Percentiles rank a stretch among this genome's conserved stretches.
phyloP scores from a whole-genome alignment of 768 basidiomycete genomes.

The Phlebiopsis flavidoalba region DNA sequence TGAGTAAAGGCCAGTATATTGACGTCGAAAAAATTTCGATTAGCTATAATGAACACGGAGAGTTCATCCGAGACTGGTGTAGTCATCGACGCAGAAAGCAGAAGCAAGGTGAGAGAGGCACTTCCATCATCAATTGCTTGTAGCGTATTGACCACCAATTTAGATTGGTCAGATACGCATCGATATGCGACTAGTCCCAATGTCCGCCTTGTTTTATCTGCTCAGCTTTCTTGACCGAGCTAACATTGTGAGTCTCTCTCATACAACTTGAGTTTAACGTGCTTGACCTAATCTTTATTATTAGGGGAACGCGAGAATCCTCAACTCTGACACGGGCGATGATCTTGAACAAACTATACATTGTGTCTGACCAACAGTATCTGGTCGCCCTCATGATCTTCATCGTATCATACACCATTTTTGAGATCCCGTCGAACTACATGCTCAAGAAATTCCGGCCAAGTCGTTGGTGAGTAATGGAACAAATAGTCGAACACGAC shows the following conservation, averaged over 20 bases:
- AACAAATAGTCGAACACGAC: background rate
- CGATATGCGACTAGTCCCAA: conserved; percentile 25
- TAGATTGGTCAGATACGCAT: conserved; percentile 37
- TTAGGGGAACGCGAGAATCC: conserved; percentile 19
- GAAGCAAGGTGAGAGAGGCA: background rate
- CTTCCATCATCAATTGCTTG: conserved; percentile 37
- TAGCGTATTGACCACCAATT: conserved; percentile 21
- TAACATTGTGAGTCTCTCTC: conserved; percentile 17
- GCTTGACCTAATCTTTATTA: background rate
- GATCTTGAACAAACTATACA: conserved; percentile 23
- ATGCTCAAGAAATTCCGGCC: conserved; percentile 33
- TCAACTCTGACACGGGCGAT: conserved; percentile 28
- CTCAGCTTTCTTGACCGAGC: conserved; percentile 23
- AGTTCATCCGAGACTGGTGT: background rate
- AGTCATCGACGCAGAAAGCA: background rate
- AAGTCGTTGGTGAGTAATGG: conserved; percentile 26
- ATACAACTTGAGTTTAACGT: background rate
- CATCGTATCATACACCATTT: conserved; percentile 33
- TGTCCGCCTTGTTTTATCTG: conserved; percentile 25
- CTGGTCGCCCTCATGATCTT: conserved; percentile 34
- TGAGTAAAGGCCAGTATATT: background rate
- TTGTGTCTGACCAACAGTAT: conserved; percentile 27
- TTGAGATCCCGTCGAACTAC: conserved; percentile 37
- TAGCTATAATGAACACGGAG: background rate
- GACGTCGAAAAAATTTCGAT: background rate